A percentile compares a stretch with the other conserved stretches of the same genome.
phyloP scores from a whole-genome alignment of 495 filamentous ascomycete genomes.

The Trichoderma asperelloides region DNA sequence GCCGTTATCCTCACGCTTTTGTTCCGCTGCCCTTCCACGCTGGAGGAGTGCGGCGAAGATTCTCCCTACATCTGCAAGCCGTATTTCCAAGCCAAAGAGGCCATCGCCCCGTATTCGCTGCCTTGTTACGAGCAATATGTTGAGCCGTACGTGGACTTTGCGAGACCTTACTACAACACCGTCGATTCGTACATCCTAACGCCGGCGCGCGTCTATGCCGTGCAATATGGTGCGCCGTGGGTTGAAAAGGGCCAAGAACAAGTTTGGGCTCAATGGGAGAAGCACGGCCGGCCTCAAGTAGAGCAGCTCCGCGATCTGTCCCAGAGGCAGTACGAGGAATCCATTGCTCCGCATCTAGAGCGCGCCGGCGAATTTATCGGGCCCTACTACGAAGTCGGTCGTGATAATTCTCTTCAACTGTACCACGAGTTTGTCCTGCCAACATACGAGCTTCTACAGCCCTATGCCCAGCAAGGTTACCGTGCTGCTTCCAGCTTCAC shows the following conservation, averaged over 20 bases:
- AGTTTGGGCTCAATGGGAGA: conserved; percentile 66
- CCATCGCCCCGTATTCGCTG: conserved; percentile 62
- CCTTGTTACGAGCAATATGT: conserved; percentile 85
- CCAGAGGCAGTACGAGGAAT: conserved; percentile 55
- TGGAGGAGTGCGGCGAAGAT: conserved; percentile 53
- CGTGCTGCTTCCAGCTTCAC: conserved; percentile 55
- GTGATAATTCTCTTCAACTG: conserved; percentile 49
- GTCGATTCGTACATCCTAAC: conserved; percentile 58
- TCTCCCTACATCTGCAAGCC: conserved; percentile 80
- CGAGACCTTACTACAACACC: conserved; percentile 61
- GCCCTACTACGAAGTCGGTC: conserved; percentile 65
- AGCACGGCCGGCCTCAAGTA: conserved; percentile 63
- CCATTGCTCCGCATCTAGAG: conserved; percentile 65
- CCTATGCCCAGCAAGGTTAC: conserved; percentile 67
- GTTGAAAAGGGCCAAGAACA: conserved; percentile 56
- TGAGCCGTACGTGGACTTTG: conserved; percentile 70
- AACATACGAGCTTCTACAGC: conserved; percentile 58
- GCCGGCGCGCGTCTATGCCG: conserved; percentile 55
- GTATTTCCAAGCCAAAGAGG: conserved; percentile 61
- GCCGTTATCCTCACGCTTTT: conserved; percentile 70
- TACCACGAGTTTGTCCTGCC: conserved; percentile 69
- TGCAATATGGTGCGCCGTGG: conserved; percentile 69
- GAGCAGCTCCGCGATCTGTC: conserved; percentile 49
- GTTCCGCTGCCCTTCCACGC: conserved; percentile 70
- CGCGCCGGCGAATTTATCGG: conserved; percentile 43